Conservation (phyloP, 2,329 filamentous ascomycete genomes). For the Xylariaceae sp. region DNA sequence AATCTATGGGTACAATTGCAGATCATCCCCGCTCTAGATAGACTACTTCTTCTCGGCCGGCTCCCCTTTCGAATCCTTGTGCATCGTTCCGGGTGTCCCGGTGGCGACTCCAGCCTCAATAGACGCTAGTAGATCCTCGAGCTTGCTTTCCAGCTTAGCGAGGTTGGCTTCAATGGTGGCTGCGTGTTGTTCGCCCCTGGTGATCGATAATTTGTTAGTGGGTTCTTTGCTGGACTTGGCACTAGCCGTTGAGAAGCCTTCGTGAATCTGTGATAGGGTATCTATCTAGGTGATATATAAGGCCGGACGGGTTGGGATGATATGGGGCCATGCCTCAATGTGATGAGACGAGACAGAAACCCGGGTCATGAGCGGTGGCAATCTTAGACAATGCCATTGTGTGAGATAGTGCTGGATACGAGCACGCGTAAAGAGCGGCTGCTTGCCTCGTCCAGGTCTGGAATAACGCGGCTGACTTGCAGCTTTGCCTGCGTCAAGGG, state of each 20-base stretch:
- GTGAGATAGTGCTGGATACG: no score
- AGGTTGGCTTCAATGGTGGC: conserved; percentile 33
- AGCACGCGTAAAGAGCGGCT: no score
- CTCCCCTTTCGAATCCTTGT: conserved; percentile 2
- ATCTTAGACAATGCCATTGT: background rate
- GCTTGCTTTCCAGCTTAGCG: conserved; percentile 31
- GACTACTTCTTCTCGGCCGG: conserved; percentile 6
- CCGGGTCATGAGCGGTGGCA: background rate
- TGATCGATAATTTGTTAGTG: conserved; percentile 13
- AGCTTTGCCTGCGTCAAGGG: conserved; percentile 2
- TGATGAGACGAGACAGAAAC: background rate
- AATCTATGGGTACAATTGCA: background rate
- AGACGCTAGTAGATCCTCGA: conserved; percentile 33
- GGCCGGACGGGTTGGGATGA: background rate
- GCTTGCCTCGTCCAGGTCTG: background rate
- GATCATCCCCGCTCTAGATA: no score
- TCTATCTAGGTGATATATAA: no score
- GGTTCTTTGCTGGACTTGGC: background rate
- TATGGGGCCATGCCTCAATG: background rate
- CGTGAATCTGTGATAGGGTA: background rate
- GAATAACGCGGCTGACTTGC: background rate
- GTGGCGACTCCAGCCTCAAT: conserved; percentile 22
- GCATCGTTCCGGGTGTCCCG: background rate
- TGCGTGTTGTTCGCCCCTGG: conserved; percentile 34
- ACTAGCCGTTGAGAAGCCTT: background rate